Base-by-base conservation (phyloP, 2,329 filamentous ascomycete species). In the Aspergillus sp. region DNA sequence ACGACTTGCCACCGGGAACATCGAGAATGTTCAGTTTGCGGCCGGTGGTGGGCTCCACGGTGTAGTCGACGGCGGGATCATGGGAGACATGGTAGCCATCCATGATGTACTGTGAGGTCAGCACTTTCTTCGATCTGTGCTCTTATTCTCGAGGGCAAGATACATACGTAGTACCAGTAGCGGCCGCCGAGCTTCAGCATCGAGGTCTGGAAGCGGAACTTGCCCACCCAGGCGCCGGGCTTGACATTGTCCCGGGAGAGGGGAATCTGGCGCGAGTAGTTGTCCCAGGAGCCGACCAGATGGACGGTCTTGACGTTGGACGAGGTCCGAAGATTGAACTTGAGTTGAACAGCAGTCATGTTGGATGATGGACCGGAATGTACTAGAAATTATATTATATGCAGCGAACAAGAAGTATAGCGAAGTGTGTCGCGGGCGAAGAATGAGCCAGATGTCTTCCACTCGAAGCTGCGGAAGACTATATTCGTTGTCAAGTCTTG, bases 71-170 rank as follows among this genome's bases (percentile, higher is more conserved):
- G 73, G 89, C 89, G 64, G 93, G 92, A 79, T 97, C 94, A 83
- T 97, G 93, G 57, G 92, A 92, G 73, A 96, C 88, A 76, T 97
- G 92, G 85, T 97, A 97, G 65, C 94, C 94, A 75, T 99, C 94
- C 75, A 97, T 94, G 86, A 97, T 97, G 83, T 97, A 99, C 71
- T 75, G 38, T 11, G 25, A 13, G 14, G 43, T 68, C 53, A 63
- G 60, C 11, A 6, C 19, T 9, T 10, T 20, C 5, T 4, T 32
- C 29, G 34, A 38, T 17, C 7, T 16, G 34, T 3, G 34, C n/a
- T 17, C 13, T n/a, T n/a, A 29, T 14, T 14, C 13, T 34, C 7
- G 7, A 6, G 7, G 10, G 10, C 5, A 13, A 5, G 17, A 41
- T 23, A 73, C 77, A 59, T 71, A 79, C 76, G 86, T 99, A 99